phyloP scores from a whole-genome alignment of 2,329 filamentous ascomycete genomes.

The Exophiala mesophila region DNA sequence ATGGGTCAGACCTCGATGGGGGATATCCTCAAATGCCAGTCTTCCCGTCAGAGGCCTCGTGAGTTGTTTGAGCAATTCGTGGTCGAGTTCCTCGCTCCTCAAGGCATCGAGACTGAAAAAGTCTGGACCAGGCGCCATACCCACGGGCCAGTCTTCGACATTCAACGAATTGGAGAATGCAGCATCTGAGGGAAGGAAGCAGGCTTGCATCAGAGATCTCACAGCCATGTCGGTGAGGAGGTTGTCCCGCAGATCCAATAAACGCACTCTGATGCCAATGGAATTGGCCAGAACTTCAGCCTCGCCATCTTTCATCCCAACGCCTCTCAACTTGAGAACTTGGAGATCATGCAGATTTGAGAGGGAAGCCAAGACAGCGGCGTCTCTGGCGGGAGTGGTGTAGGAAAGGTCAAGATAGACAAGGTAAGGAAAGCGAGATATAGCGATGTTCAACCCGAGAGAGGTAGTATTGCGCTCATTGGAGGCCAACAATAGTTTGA shows the following conservation, averaged over 20 bases:
- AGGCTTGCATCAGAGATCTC: conserved; percentile 48
- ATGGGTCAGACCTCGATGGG: conserved; percentile 54
- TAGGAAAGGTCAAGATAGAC: conserved; percentile 56
- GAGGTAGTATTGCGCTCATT: conserved; percentile 56
- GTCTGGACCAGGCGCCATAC: conserved; percentile 34
- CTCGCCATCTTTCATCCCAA: conserved; percentile 51
- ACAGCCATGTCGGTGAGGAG: conserved; percentile 53
- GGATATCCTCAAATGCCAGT: conserved; percentile 52
- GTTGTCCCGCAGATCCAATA: conserved; percentile 55
- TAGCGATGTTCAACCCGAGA: conserved; percentile 46
- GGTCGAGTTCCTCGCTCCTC: conserved; percentile 47
- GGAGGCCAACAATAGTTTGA: conserved; percentile 54
- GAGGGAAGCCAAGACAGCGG: conserved; percentile 45
- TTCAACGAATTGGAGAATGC: conserved; percentile 25
- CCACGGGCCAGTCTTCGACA: conserved; percentile 29
- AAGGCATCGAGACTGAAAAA: conserved; percentile 37
- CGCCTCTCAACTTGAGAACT: conserved; percentile 52
- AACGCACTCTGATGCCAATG: conserved; percentile 49
- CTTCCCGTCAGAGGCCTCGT: conserved; percentile 48
- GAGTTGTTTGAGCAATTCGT: conserved; percentile 46
- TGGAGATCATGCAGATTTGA: conserved; percentile 47
- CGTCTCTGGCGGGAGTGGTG: conserved; percentile 47
- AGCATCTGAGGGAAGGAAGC: conserved; percentile 36
- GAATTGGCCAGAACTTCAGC: conserved; percentile 49
- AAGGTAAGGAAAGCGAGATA: conserved; percentile 50